Evolutionary conservation across 2,329 filamentous ascomycete species (phyloP), one percentile per base, ranked within the genome.

Genomic region (Lecanosticta acicola): DNA sequence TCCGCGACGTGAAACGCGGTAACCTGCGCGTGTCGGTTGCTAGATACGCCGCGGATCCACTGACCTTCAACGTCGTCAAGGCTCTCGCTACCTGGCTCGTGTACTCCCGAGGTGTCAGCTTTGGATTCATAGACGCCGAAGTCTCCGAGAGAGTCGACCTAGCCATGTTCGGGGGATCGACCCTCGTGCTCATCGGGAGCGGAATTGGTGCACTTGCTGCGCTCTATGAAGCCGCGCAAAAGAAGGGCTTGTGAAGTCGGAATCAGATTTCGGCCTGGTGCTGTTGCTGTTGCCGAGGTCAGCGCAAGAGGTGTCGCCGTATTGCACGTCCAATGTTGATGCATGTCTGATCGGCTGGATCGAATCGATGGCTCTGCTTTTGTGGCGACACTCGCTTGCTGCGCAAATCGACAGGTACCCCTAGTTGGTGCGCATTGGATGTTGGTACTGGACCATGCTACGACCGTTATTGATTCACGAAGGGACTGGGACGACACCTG

Each of bases 21-120:
- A 53, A 54, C 8, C 35, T 40, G 13, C 48, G 46, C 3, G 66
- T 67, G 14, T 59, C 62, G 2, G 66, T 65, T 43, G 60, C 65
- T 16, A 77, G 80, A 53, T 81, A 83, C 54, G 71, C 75, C 4
- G 81, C 91, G 54, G 93, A 98, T 65, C 90, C 90, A 3, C 71
- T 97, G 62, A 85, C 84, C 17, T 98, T 94, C 71, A 94, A 90
- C 71, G 82, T 97, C 46, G 80, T 80, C 58, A 95, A 95, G 73
- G 90, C 85, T 0, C 65, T 97, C 44, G 68, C 90, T 48, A 82
- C 86, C 5, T 95, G 85, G 66, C 76, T 91, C 26, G 82, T 95
- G 14, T 95, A 90, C 63, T 79, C 76, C 8, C 80, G 84, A 63
- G 79, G 78, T 26, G 75, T 78, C 41, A 79, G 84, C 45, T 72